Base-by-base conservation (phyloP, 73 alveolate genomes). In the Paramecium primaurelia region DNA sequence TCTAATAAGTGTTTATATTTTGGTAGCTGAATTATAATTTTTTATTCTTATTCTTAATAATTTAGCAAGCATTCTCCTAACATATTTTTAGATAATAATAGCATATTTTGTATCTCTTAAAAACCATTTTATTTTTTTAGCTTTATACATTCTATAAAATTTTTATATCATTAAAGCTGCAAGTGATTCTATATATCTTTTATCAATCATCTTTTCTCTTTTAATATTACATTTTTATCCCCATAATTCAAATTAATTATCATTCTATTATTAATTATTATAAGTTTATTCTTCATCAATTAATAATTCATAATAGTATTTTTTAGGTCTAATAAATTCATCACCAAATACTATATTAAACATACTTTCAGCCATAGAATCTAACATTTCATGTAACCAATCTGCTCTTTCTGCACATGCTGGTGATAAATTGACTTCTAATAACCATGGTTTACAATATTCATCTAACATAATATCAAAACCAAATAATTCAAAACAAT, bases 401-500 rank as follows among this genome's bases (percentile, higher is more conserved):
- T 89, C 92, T 16, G 97, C 93, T 83, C 98, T 73, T 93, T 95
- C 98, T 8, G 95, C 51, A 80, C 98, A 95, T 30, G 98, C 98
- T 12, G 98, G 98, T 49, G 96, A 86, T 18, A 96, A 85, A 91
- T 95, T 95, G 0, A 95, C 98, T 86, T 96, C 98, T 20, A 96
- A 44, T 16, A 96, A 92, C 97, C 98, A 96, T 34, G 98, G 98
- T 20, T 86, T 94, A 54, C 89, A 93, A 71, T 92, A 58, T 28
- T 94, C 69, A 92, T 97, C 99, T 37, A 97, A 86, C 45, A 97
- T 90, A 47, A 97, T 96, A 92, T 97, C 99, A 92, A 96, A 97
- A 26, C 99, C 99, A 96, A 92, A 97, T 37, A 97, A 45, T 95
- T 97, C 99, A 92, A 97, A 97, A 89, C 99, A 92, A 77, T 96